Conservation (phyloP, 495 filamentous ascomycete genomes). For the Astrothelium macrocarpum region DNA sequence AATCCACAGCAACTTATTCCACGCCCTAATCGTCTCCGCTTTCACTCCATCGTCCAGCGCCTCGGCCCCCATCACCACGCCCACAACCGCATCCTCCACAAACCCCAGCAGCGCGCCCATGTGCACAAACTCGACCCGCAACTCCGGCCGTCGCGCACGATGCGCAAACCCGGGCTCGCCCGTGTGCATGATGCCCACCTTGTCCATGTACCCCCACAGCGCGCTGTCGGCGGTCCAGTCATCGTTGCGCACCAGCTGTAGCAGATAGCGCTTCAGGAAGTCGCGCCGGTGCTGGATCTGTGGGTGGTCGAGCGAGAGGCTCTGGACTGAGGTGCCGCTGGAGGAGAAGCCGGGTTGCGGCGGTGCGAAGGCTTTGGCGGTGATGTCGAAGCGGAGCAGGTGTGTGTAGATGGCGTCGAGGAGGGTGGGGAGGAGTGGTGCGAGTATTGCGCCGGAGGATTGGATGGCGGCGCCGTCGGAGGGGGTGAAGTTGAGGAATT, state of each 20-base stretch:
- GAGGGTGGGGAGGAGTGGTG: slow-evolving; percentile 29
- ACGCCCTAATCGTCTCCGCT: slow-evolving; percentile 56
- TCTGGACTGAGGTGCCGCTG: slow-evolving; percentile 15
- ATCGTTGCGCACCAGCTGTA: slow-evolving; percentile 18
- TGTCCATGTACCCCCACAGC: slow-evolving; percentile 12
- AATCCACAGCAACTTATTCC: slow-evolving; percentile 57
- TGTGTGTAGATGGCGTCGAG: slow-evolving; percentile 34
- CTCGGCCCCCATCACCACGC: slow-evolving; percentile 63
- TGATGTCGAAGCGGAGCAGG: slow-evolving; percentile 35
- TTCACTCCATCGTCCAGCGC: slow-evolving; percentile 52
- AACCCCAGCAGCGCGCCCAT: slow-evolving; percentile 57
- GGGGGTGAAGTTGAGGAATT: slow-evolving; percentile 30
- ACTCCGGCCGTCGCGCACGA: slow-evolving; percentile 47
- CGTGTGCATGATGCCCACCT: slow-evolving; percentile 49
- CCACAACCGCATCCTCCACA: slow-evolving; percentile 64
- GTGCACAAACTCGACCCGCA: slow-evolving; percentile 71
- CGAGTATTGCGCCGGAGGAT: slow-evolving; percentile 26
- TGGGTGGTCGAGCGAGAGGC: slow-evolving; percentile 30
- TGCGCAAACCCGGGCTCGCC: neutral
- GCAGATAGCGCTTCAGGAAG: slow-evolving; percentile 31
- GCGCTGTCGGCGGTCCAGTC: slow-evolving; percentile 14
- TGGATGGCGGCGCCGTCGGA: slow-evolving; percentile 28
- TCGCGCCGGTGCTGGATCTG: slow-evolving; percentile 34
- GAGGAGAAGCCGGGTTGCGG: slow-evolving; percentile 32
- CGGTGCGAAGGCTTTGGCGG: slow-evolving; percentile 32